Percentiles rank a stretch among this genome's conserved stretches.
These are phyloP conservation scores for Ganoderma sp. DNA, from an alignment of 1,284 basidiomycete genomes.

Conservation along the genomic window DNA sequence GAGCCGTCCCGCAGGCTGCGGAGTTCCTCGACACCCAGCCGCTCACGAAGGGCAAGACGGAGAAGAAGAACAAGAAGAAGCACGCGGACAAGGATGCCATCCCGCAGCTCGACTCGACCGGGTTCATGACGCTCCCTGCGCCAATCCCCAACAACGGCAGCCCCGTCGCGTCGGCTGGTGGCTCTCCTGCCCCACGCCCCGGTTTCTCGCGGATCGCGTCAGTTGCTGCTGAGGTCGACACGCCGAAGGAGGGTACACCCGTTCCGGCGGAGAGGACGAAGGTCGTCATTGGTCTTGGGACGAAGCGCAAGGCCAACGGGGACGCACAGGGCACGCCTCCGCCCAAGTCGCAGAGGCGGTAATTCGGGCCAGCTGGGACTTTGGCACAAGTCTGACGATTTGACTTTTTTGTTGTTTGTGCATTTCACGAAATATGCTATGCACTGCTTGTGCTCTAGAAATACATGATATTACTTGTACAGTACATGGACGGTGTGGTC, in stretches of 20 bases:
- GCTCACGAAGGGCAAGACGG: conserved; percentile 74
- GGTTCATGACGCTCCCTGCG: conserved; percentile 75
- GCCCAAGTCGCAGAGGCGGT: conserved; percentile 45
- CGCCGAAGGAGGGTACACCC: conserved; percentile 53
- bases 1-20: conserved; percentile 79
- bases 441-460: conserved; percentile 12
- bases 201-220: conserved; percentile 80
- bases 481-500: conserved; percentile 20
- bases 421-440: background rate
- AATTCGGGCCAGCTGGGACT: background rate
- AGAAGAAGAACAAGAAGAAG: conserved; percentile 75
- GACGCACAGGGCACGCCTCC: conserved; percentile 57
- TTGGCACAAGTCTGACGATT: background rate
- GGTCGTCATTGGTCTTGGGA: conserved; percentile 76
- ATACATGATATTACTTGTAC: conserved; percentile 27
- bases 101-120: conserved; percentile 55
- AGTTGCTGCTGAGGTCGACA: conserved; percentile 47
- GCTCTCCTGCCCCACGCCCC: conserved; percentile 71
- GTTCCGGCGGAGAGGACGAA: conserved; percentile 68
- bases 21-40: conserved; percentile 81
- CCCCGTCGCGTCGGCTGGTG: conserved; percentile 51
- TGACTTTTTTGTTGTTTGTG: background rate
- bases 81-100: conserved; percentile 59
- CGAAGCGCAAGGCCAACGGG: conserved; percentile 76
- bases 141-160: conserved; percentile 55